These are phyloP conservation scores for Podila horticola DNA, from an alignment of 192 early-diverging fungal species.

Conservation along the genomic window DNA sequence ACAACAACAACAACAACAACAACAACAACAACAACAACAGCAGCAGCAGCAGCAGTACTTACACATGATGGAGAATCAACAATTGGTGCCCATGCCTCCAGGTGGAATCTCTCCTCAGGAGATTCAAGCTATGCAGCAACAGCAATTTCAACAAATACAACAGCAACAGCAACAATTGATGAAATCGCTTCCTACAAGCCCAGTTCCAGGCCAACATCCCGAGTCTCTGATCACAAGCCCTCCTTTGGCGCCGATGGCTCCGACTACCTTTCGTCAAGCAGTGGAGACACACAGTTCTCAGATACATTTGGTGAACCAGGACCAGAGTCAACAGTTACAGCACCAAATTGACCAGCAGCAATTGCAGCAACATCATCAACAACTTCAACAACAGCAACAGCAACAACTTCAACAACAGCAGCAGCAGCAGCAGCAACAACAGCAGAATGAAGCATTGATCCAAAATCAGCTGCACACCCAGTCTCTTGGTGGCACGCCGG, in stretches of 20 bases:
- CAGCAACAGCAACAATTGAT: conserved; percentile 11
- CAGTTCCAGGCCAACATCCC: conserved; percentile 6
- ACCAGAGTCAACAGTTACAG: conserved; percentile 13
- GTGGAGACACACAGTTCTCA: conserved; percentile 16
- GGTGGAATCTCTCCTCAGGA: conserved; percentile 28
- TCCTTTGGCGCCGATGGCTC: conserved; percentile 3
- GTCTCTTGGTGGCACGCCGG: conserved; percentile 16
- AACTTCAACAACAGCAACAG: conserved; percentile 17
- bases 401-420: conserved; percentile 22
- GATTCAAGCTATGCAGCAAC: conserved; percentile 6
- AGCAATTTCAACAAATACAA: conserved; percentile 2
- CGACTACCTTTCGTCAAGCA: conserved; percentile 27
- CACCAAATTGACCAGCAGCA: conserved; percentile 18
- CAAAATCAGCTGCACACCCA: conserved; percentile 17
- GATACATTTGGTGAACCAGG: conserved; percentile 5
- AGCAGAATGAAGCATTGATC: conserved; percentile 3
- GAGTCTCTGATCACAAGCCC: background rate
- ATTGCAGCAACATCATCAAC: conserved; percentile 15
- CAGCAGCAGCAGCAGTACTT: conserved; percentile 12
- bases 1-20: conserved; percentile 13
- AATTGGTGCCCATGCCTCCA: background rate
- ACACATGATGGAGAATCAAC: background rate
- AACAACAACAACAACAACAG: conserved; percentile 23
- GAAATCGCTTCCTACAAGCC: conserved; percentile 9
- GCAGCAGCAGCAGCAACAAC: conserved; percentile 21